Conservation (phyloP, 257 asterid species). For the Przewalskia tangutica region DNA sequence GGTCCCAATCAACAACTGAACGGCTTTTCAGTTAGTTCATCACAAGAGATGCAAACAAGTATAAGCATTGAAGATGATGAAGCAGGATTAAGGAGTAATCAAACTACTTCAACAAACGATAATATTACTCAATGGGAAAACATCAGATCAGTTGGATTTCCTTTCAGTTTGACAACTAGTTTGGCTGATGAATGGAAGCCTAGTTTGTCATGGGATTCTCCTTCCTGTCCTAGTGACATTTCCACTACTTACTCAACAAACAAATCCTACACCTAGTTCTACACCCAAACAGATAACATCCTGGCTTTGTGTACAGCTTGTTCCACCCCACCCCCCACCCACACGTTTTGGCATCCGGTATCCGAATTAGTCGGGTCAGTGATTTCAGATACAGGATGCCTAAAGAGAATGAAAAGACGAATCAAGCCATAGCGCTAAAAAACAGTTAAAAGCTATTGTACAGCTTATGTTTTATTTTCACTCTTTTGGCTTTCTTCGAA, state of each 20-base stretch:
- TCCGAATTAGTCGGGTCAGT: not conserved
- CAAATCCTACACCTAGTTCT: conserved; percentile 35
- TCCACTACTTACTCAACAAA: conserved; percentile 45
- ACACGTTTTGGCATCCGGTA: not conserved
- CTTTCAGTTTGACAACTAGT: conserved; percentile 12
- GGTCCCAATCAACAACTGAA: conserved; percentile 27
- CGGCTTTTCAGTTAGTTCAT: conserved; percentile 22
- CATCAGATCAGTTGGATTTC: conserved; percentile 30
- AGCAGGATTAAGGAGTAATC: conserved; percentile 3
- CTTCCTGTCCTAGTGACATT: conserved; percentile 63
- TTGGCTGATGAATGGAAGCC: conserved; percentile 47
- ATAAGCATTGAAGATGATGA: conserved; percentile 9
- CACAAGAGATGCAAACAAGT: conserved; percentile 26
- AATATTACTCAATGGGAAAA: conserved; percentile 22
- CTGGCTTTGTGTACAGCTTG: not conserved
- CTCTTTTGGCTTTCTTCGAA: not conserved
- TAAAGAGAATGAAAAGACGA: not conserved
- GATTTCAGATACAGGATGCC: not conserved
- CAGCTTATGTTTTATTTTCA: conserved; percentile 8
- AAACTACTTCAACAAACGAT: not conserved
- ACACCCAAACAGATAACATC: not conserved
- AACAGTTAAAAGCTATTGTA: conserved; percentile 12
- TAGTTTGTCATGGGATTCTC: conserved; percentile 61
- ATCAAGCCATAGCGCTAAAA: not conserved
- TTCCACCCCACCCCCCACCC: too few species aligned